Percentiles rank a stretch among this genome's conserved stretches.
phyloP scores from a whole-genome alignment of 2,329 filamentous ascomycete genomes.

The Hortaea sp. region DNA sequence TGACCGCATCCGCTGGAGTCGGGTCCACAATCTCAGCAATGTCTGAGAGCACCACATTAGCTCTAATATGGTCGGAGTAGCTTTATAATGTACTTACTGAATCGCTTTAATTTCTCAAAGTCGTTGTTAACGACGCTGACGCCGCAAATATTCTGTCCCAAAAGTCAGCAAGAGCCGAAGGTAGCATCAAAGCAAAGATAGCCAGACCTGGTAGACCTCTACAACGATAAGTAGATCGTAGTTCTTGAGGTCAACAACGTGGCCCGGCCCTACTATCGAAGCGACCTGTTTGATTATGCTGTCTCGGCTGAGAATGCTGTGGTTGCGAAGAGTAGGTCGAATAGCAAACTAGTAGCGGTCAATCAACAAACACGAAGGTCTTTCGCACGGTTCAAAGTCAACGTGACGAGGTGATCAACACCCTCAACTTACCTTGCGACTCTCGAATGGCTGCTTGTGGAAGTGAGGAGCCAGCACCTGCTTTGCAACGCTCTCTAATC shows the following conservation, averaged over 20 bases:
- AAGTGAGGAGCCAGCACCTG: constrained; percentile 57
- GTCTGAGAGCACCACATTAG: constrained; percentile 28
- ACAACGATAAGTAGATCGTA: constrained; percentile 72
- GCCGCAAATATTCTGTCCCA: constrained; percentile 58
- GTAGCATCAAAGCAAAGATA: not conserved
- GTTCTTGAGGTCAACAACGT: constrained; percentile 68
- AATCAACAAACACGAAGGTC: not conserved
- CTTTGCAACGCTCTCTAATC: constrained; percentile 54
- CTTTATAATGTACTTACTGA: constrained; percentile 31
- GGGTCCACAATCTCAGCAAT: constrained; percentile 60
- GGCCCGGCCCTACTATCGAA: constrained; percentile 51
- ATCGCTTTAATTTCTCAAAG: constrained; percentile 65
- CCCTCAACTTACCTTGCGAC: constrained; percentile 39
- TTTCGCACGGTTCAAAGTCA: too few relatives aligned
- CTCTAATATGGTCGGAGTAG: not conserved
- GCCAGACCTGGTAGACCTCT: constrained; percentile 65
- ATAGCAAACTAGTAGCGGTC: constrained; percentile 62
- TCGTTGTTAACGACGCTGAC: constrained; percentile 69
- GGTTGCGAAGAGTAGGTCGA: constrained; percentile 64
- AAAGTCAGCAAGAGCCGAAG: constrained; percentile 2
- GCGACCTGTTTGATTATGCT: constrained; percentile 64
- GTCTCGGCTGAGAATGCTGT: constrained; percentile 57
- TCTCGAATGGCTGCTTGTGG: constrained; percentile 37
- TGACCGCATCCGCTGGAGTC: constrained; percentile 25
- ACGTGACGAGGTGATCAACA: too few relatives aligned